Percentiles rank a stretch among this genome's conserved stretches.
phyloP scores from a whole-genome alignment of 176 grass and related monocot genomes.

The Musa itinerans region DNA sequence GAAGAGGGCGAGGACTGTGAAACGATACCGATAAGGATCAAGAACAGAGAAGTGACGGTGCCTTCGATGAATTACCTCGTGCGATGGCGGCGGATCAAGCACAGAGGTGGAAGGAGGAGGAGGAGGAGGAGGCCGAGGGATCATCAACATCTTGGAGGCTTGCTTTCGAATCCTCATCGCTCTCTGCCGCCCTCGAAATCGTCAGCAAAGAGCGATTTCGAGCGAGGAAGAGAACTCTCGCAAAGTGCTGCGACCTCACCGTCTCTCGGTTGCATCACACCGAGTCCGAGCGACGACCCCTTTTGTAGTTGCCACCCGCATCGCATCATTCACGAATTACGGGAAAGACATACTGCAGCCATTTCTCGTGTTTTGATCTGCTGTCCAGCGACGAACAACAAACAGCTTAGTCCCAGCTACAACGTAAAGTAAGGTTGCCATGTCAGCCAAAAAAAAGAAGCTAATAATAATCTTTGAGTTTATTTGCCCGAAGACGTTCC shows the following conservation, averaged over 20 bases:
- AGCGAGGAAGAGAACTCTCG: neutral
- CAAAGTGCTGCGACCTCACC: neutral
- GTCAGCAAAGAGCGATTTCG: neutral
- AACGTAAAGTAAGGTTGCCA: too few species aligned
- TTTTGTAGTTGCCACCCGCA: neutral
- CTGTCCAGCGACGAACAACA: too few species aligned
- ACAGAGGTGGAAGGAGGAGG: neutral
- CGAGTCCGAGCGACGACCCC: neutral
- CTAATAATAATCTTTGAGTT: too few species aligned
- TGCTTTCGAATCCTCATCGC: constrained; percentile 6
- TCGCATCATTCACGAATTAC: too few species aligned
- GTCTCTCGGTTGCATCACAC: neutral
- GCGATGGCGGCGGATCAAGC: neutral
- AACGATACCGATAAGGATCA: neutral
- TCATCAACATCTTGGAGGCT: neutral
- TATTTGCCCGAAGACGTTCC: too few species aligned
- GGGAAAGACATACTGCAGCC: too few species aligned
- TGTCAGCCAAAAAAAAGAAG: too few species aligned
- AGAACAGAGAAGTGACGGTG: neutral
- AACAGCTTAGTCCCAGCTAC: too few species aligned
- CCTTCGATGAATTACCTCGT: neutral
- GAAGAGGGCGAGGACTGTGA: neutral
- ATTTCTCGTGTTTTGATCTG: too few species aligned
- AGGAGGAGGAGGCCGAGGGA: neutral
- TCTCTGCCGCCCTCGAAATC: neutral